Evolutionary conservation across 495 filamentous ascomycete species (phyloP).

Genomic region (Hyaloscypha hepaticicola): DNA sequence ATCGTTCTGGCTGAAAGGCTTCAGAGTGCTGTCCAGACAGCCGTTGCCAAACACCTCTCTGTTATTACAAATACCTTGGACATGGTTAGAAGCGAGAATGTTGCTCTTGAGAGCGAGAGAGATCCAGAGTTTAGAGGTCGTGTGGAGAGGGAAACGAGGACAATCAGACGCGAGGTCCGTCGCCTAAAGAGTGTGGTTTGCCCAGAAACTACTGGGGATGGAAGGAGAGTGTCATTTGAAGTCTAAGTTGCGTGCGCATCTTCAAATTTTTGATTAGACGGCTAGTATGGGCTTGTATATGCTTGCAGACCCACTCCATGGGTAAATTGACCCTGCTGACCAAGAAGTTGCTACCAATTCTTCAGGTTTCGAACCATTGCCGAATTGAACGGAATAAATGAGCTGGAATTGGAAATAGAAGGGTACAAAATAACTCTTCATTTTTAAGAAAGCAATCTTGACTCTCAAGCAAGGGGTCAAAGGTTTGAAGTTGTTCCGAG

Average conservation of each 20-base stretch:
- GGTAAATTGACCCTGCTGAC: too few relatives aligned
- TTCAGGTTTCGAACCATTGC: too few relatives aligned
- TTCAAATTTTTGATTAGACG: too few relatives aligned
- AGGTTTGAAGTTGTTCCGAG: too few relatives aligned
- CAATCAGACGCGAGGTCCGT: neutral
- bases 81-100: constrained; percentile 37
- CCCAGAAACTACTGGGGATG: neutral
- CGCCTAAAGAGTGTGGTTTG: neutral
- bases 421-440: too few relatives aligned
- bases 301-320: too few relatives aligned
- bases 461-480: too few relatives aligned
- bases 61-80: constrained; percentile 33
- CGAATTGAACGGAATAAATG: too few relatives aligned
- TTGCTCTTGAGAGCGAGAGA: constrained; percentile 35
- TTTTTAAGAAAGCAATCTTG: too few relatives aligned
- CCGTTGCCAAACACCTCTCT: constrained; percentile 26
- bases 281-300: too few relatives aligned
- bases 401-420: too few relatives aligned
- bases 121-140: constrained; percentile 35
- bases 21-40: constrained; percentile 27
- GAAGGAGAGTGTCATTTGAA: neutral
- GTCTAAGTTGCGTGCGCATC: neutral
- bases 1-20: constrained; percentile 19
- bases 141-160: constrained; percentile 22
- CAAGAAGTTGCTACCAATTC: too few relatives aligned